Percentiles rank a stretch among this genome's conserved stretches.
Conservation (phyloP, 352 stramenopile genomes). For the Phytophthora cajani region DNA sequence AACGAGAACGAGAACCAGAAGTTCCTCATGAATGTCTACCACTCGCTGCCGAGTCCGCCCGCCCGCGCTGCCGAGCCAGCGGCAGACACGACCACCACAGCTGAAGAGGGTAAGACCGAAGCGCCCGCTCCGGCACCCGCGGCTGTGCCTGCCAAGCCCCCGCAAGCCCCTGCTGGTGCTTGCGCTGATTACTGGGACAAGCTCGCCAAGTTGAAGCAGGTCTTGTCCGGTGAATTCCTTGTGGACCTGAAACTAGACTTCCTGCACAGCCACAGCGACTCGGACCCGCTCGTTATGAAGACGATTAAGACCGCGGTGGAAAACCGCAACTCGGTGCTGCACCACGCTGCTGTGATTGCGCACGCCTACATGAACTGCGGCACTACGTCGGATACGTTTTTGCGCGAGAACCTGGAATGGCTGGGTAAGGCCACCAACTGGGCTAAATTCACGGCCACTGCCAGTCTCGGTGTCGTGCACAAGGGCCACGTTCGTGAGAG, state of each 20-base stretch:
- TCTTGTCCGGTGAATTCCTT: slow-evolving; percentile 90
- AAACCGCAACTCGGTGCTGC: slow-evolving; percentile 96
- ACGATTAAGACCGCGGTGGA: slow-evolving; percentile 94
- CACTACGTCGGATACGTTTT: slow-evolving; percentile 98
- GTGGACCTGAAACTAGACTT: slow-evolving; percentile 95
- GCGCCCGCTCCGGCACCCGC: slow-evolving; percentile 13
- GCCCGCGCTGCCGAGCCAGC: slow-evolving; percentile 37
- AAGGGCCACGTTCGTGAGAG: slow-evolving; percentile 97
- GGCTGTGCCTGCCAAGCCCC: slow-evolving; percentile 42
- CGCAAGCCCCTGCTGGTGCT: slow-evolving; percentile 51
- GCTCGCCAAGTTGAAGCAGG: slow-evolving; percentile 87
- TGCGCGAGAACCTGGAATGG: slow-evolving; percentile 99
- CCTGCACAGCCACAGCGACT: slow-evolving; percentile 90
- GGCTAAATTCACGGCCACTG: slow-evolving; percentile 99
- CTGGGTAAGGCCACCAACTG: slow-evolving; percentile 99
- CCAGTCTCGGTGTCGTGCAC: slow-evolving; percentile 98
- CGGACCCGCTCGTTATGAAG: slow-evolving; percentile 94
- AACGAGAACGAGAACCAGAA: slow-evolving; percentile 98
- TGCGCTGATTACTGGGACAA: slow-evolving; percentile 82
- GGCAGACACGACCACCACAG: slow-evolving; percentile 30
- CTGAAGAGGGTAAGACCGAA: slow-evolving; percentile 54
- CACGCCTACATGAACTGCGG: slow-evolving; percentile 98
- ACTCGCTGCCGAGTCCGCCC: slow-evolving; percentile 76
- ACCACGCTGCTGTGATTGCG: slow-evolving; percentile 97
- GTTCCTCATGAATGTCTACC: slow-evolving; percentile 94